Percentiles rank a stretch among this genome's conserved stretches.
These are phyloP conservation scores for Eutypa lata DNA, from an alignment of 2,329 filamentous ascomycete genomes.

Conservation along the genomic window DNA sequence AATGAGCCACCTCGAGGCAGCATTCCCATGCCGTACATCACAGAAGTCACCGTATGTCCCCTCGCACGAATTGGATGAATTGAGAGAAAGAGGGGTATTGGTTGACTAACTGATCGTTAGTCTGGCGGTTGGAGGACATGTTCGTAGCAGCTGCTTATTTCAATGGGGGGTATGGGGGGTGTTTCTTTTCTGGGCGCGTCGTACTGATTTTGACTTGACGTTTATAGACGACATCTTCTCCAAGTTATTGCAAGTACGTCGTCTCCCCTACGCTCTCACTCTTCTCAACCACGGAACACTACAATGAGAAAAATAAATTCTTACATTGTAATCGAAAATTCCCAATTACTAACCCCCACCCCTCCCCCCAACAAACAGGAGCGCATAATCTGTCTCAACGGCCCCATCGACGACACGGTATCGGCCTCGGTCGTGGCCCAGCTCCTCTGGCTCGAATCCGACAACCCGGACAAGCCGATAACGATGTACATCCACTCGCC, in stretches of 20 bases:
- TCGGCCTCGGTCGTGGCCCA: conserved; percentile 95
- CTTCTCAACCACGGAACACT: neutral
- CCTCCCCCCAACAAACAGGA: conserved; percentile 50
- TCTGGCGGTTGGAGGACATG: conserved; percentile 75
- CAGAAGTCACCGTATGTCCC: conserved; percentile 46
- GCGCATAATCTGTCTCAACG: conserved; percentile 91
- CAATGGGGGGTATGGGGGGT: no score
- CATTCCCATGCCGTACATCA: conserved; percentile 60
- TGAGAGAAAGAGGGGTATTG: neutral
- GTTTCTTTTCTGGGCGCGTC: neutral
- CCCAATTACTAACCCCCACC: conserved; percentile 9
- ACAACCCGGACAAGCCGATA: conserved; percentile 90
- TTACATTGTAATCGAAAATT: no score
- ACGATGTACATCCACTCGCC: conserved; percentile 98
- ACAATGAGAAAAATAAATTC: no score
- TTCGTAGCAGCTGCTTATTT: no score
- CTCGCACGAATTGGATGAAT: no score
- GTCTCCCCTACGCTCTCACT: conserved; percentile 9
- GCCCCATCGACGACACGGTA: conserved; percentile 82
- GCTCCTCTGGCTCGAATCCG: conserved; percentile 95
- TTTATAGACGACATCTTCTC: conserved; percentile 75
- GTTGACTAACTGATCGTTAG: conserved; percentile 42
- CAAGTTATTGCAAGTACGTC: conserved; percentile 66
- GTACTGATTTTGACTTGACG: conserved; percentile 19
- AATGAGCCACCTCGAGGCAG: conserved; percentile 24